Evolutionary conservation across 495 filamentous ascomycete genomes (phyloP), one percentile per base, ranked within the genome.

Genomic region (Penicillium goetzii): DNA sequence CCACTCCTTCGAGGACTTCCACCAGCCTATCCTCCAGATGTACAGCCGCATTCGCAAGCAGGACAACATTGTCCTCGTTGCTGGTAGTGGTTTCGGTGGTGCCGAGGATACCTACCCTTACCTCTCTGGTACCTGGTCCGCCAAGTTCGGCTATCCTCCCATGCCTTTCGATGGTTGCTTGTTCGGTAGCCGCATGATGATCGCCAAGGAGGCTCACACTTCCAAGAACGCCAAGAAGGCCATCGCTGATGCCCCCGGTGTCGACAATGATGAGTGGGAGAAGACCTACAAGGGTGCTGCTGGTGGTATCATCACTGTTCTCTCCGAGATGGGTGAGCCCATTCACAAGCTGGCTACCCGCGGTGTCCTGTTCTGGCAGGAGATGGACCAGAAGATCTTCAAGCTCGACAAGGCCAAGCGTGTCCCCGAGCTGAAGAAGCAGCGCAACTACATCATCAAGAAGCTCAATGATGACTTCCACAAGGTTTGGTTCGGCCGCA

Each of bases 301-400:
- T 49, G 95, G 95, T 71, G 95, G 95, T 70, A 89, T 99, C 32
- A 92, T 99, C 68, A 97, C 95, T n/a, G 94, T 99, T 43, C 83
- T 91, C 59, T 99, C 95, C 6, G 95, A 99, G 75, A 99, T 99
- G 95, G 95, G 95, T 40, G 95, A 99, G 80, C 95, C 95, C 11
- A 99, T 99, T 63, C 95, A 99, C 82, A 98, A 98, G 79, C 83
- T 99, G 61, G 95, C 95, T 25, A 99, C 95, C 26, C 86, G 95
- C 47, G 95, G 95, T 82, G 93, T 99, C 32, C 80, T 85, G 45
- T 95, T 99, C 78, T 99, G 95, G 95, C 89, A 92, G 59, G 95
- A 99, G 75, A 96, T 99, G 92, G 95, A 99, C 68, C 86, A 91
- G 73, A 97, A 94, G 72, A 97, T 99, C 67, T 99, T 99, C 85